Evolutionary conservation across 352 stramenopile species (phyloP), one percentile per base, ranked within the genome.

Genomic region (Phytophthora sp.): DNA sequence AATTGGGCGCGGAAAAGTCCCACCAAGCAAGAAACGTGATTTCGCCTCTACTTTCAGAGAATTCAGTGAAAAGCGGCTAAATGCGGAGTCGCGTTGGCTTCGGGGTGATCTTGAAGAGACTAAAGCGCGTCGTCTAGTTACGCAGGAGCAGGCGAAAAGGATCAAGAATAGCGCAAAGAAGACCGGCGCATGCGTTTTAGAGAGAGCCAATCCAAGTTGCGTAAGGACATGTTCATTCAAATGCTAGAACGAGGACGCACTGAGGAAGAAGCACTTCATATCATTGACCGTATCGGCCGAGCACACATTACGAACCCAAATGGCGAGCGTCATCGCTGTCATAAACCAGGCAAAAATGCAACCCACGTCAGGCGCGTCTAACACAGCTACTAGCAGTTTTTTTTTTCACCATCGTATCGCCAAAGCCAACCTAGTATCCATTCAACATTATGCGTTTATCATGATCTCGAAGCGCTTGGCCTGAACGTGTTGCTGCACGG

Each of bases 211-310:
- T 31, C 39, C 1, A 4, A n/a, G n/a, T 6, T 62, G 54, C 54
- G 29, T 15, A 62, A 53, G 42, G 54, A 62, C 21, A 53, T 53
- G 36, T 61, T 61, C 13, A 12, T 61, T 2, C 13, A 61, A 39
- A 18, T 52, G 26, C 29, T 61, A 9, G 38, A 61, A 24, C 51
- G 35, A n/a, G 35, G 36, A n/a, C 5, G 11, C 15, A 49, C 51
- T 1, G 7, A 58, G 24, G 35, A 58, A 47, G 51, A 58, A n/a
- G 33, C 51, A 2, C 35, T 49, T 3, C 4, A 21, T 2, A 49
- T 26, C 15, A 5, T 58, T 24, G 24, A 35, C 16, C 39, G 7
- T 15, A 46, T 46, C 6, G n/a, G n/a, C n/a, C n/a, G n/a, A n/a
- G n/a, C n/a, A n/a, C n/a, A n/a, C n/a, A n/a, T n/a, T n/a, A n/a